phyloP scores from a whole-genome alignment of 2,329 filamentous ascomycete species.

The Fusarium hainanense region DNA sequence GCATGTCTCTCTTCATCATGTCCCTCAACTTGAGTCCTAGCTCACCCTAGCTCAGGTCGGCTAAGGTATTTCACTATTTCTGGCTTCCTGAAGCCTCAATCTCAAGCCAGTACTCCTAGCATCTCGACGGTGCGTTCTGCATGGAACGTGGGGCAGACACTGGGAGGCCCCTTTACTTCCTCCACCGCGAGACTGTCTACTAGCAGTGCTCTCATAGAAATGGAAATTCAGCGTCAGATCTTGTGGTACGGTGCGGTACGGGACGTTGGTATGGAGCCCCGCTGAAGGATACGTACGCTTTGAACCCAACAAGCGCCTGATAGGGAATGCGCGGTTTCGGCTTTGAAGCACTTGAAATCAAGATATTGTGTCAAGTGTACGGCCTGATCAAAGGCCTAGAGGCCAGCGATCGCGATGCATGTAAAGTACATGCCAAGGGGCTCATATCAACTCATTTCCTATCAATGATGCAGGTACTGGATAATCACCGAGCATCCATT shows the following conservation, averaged over 20 bases:
- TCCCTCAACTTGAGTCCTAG: slow-evolving; percentile 10
- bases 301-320: neutral
- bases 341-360: slow-evolving; percentile 1
- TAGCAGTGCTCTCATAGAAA: neutral
- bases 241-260: neutral
- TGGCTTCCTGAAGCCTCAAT: slow-evolving; percentile 1
- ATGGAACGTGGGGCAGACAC: slow-evolving; percentile 22
- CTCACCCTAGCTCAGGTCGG: slow-evolving; percentile 8
- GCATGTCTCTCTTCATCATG: slow-evolving; percentile 1
- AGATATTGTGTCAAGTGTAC: slow-evolving; percentile 2
- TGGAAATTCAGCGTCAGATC: neutral
- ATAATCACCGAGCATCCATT: neutral
- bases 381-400: neutral
- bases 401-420: neutral
- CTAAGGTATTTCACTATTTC: slow-evolving; percentile 8
- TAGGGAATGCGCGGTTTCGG: neutral
- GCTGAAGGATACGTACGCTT: neutral
- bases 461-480: neutral
- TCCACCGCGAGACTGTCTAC: neutral
- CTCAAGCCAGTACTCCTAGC: slow-evolving; percentile 3
- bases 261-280: slow-evolving; percentile 17
- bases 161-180: neutral
- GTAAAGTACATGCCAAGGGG: neutral
- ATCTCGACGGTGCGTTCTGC: slow-evolving; percentile 4
- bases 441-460: neutral